Base-by-base conservation (phyloP, 2,329 filamentous ascomycete species). In the Pestalotiopsis sp. region DNA sequence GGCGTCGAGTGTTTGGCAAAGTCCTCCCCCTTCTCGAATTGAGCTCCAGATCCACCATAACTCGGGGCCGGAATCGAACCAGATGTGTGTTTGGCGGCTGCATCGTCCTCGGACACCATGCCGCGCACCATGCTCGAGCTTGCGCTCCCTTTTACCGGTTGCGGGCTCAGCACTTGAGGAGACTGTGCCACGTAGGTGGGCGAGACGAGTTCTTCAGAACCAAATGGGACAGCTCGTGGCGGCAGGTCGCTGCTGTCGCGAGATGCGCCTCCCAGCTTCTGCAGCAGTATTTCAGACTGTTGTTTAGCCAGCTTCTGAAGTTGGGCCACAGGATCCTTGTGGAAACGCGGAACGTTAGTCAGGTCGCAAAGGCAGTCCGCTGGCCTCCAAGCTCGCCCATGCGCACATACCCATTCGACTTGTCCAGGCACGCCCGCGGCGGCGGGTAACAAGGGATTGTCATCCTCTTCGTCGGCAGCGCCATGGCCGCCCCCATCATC, bases 401-500 rank as follows among this genome's bases (percentile, higher is more conserved):
- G 85, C 81, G 85, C 85, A 93, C 93, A 91, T 94, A 97, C 94
- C 95, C 95, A 98, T 80, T 97, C 93, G 77, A 89, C 87, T 86
- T 97, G 94, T 79, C 89, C 85, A 70, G 94, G 94, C 71, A 97
- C 94, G 64, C 94, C 94, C 77, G 93, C 88, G 63, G 94, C 94
- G 71, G 84, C 83, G 70, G 93, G 93, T 72, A 97, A 84, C 75
- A 85, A 83, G 70, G 85, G 85, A 70, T 83, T 80, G 48, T 83
- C 83, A 68, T 88, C 83, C 64, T 84, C 84, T 68, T 88, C 87
- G 30, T 83, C 82, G 70, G 76, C 78, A 67, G 78, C 73, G 66
- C 79, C 79, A 60, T 77, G 73, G 59, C 78, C 78, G 59, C 78
- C 78, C 69, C 81, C 81, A 61, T 77, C 73, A 60, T 77, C 78